Conservation (phyloP, 352 stramenopile genomes). For the Globisporangium parvum region DNA sequence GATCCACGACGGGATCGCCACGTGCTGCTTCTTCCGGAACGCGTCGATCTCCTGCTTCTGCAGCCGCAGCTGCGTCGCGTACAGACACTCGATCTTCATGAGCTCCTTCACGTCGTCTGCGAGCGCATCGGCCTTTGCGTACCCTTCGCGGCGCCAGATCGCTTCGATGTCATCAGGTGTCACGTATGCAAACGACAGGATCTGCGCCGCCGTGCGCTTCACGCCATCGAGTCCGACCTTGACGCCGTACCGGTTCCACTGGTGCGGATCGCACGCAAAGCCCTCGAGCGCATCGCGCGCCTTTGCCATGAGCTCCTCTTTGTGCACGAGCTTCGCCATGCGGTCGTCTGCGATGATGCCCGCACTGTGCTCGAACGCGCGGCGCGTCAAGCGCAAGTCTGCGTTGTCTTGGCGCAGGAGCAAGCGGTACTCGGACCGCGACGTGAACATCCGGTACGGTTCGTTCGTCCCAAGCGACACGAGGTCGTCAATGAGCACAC, state of each 20-base stretch:
- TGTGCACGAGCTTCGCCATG: slow-evolving; percentile 78
- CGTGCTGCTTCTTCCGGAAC: slow-evolving; percentile 91
- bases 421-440: slow-evolving; percentile 89
- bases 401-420: slow-evolving; percentile 93
- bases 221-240: slow-evolving; percentile 73
- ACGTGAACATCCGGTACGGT: slow-evolving; percentile 99
- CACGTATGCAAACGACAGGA: slow-evolving; percentile 63
- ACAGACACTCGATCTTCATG: slow-evolving; percentile 89
- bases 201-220: slow-evolving; percentile 70
- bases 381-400: slow-evolving; percentile 94
- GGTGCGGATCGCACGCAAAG: slow-evolving; percentile 66
- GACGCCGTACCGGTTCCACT: slow-evolving; percentile 82
- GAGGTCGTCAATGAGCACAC: slow-evolving; percentile 98
- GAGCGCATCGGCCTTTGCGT: slow-evolving; percentile 47
- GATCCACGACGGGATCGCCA: slow-evolving; percentile 91
- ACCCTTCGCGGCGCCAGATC: slow-evolving; percentile 48
- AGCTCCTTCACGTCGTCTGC: slow-evolving; percentile 33
- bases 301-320: slow-evolving; percentile 71
- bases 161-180: slow-evolving; percentile 45
- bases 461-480: slow-evolving; percentile 95
- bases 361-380: slow-evolving; percentile 81
- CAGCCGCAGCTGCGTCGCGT: slow-evolving; percentile 90
- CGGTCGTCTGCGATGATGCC: slow-evolving; percentile 70
- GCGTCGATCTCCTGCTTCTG: slow-evolving; percentile 96
- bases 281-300: slow-evolving; percentile 42